Base-by-base conservation (phyloP, 192 early-diverging fungal genomes). In the Umbelopsis sp. region DNA sequence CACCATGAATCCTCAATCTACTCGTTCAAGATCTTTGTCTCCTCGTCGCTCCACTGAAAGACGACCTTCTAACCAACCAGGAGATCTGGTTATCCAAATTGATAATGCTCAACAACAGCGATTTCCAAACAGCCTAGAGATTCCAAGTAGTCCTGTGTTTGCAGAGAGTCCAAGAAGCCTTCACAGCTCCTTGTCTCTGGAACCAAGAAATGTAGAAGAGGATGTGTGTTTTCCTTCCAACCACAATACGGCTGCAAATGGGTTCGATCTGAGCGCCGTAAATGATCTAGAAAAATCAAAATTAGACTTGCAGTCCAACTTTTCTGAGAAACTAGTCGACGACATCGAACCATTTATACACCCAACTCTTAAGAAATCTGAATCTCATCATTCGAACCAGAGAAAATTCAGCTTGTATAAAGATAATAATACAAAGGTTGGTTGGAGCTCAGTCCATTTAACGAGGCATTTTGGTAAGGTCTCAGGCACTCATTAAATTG, bases 261-360 rank as follows among this genome's bases (percentile, higher is more conserved):
- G 29, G 3, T 62, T 62, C 34, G 56, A 62, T 62, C 14, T 62
- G 4, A 34, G n/a, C 31, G 56, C 56, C 11, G 56, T 62, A 62
- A 62, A 62, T 62, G 56, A 62, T 62, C 56, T 34, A 34, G 56
- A 62, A 4, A 62, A 62, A 31, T 4, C 56, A 29, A 62, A 62
- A 62, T 34, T 62, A 34, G 56, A 62, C 16, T 6, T 17, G 4
- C 16, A 9, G 17, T 2, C 56, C 24, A 34, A 5, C 20, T 29
- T 17, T 34, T 62, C 31, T 1, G 56, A 32, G 26, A 62, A 62
- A 8, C 26, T 6, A 4, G 29, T 12, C 12, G 31, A 32, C 26
- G 56, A 32, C 2, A 36, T 12, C 17, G 56, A 62, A 8, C 26
- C 31, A 2, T 34, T 62, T 0, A 34, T 62, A 32, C 47, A 49